phyloP scores from a whole-genome alignment of 371 early-diverging fungal species.

The Dinochytrium kinnereticum region DNA sequence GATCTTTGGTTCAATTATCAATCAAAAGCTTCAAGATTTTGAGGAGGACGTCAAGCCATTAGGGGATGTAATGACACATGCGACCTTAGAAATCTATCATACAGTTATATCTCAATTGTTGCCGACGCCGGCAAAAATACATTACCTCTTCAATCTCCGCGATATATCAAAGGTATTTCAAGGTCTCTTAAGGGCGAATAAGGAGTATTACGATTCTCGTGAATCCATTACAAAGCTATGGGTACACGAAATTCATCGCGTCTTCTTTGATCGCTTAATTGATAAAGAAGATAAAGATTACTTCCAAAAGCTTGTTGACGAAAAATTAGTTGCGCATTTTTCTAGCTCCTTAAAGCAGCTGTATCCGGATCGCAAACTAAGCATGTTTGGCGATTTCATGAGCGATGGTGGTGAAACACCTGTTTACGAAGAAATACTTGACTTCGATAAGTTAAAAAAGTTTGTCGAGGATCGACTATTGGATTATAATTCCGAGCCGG shows the following conservation, averaged over 20 bases:
- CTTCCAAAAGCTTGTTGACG: conserved; percentile 56
- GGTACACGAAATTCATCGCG: conserved; percentile 59
- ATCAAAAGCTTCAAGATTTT: conserved; percentile 62
- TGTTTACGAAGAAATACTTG: conserved; percentile 58
- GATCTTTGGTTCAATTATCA: conserved; percentile 58
- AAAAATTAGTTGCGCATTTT: conserved; percentile 51
- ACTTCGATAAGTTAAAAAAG: conserved; percentile 48
- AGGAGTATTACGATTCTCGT: conserved; percentile 60
- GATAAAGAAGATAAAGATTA: conserved; percentile 52
- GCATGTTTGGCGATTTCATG: conserved; percentile 59
- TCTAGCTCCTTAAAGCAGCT: conserved; percentile 52
- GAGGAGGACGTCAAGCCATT: conserved; percentile 63
- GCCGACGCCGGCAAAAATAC: conserved; percentile 62
- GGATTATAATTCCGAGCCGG: conserved; percentile 61
- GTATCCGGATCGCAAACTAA: conserved; percentile 45
- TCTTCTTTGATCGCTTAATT: conserved; percentile 59
- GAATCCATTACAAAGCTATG: conserved; percentile 59
- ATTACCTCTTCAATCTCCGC: conserved; percentile 63
- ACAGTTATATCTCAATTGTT: conserved; percentile 52
- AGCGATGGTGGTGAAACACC: conserved; percentile 39
- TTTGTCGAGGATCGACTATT: conserved; percentile 56
- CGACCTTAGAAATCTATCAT: conserved; percentile 61
- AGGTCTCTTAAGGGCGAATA: conserved; percentile 56
- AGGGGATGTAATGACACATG: conserved; percentile 56
- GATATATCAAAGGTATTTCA: conserved; percentile 64